A percentile compares a stretch with the other conserved stretches of the same genome.
These are phyloP conservation scores for Hyphopichia burtonii DNA, from an alignment of 1,139 yeast species.

Conservation along the genomic window DNA sequence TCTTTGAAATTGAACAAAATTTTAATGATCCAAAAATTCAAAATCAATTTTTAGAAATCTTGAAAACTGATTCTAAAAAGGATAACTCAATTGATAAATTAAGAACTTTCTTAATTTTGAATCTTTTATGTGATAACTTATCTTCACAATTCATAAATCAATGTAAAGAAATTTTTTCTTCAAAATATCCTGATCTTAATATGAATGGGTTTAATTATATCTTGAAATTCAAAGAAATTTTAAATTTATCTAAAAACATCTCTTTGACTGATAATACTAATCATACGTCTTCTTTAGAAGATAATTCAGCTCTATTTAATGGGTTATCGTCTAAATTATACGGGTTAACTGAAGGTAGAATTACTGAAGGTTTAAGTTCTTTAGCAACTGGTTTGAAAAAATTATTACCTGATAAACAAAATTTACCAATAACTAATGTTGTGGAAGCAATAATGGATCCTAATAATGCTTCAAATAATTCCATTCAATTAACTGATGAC, in stretches of 20 bases:
- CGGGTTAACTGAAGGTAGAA: conserved; percentile 82
- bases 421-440: conserved; percentile 83
- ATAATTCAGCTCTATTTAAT: conserved; percentile 65
- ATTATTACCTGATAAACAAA: conserved; percentile 82
- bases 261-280: conserved; percentile 16
- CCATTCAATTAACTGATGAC: conserved; percentile 75
- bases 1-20: conserved; percentile 90
- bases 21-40: conserved; percentile 61
- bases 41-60: conserved; percentile 56
- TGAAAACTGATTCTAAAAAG: conserved; percentile 49
- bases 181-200: conserved; percentile 58
- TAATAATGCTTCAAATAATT: conserved; percentile 54
- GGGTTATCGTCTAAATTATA: conserved; percentile 75
- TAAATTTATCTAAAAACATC: conserved; percentile 59
- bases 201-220: conserved; percentile 67
- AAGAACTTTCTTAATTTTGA: conserved; percentile 80
- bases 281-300: conserved; percentile 13
- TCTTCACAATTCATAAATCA: conserved; percentile 61
- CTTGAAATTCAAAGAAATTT: conserved; percentile 75
- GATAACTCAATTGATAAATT: conserved; percentile 74
- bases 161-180: conserved; percentile 61
- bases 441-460: conserved; percentile 94
- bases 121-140: conserved; percentile 54
- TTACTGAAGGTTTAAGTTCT: conserved; percentile 78
- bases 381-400: conserved; percentile 86